These are phyloP conservation scores for Apophysomyces ossiformis DNA, from an alignment of 371 early-diverging fungal genomes.

Conservation along the genomic window DNA sequence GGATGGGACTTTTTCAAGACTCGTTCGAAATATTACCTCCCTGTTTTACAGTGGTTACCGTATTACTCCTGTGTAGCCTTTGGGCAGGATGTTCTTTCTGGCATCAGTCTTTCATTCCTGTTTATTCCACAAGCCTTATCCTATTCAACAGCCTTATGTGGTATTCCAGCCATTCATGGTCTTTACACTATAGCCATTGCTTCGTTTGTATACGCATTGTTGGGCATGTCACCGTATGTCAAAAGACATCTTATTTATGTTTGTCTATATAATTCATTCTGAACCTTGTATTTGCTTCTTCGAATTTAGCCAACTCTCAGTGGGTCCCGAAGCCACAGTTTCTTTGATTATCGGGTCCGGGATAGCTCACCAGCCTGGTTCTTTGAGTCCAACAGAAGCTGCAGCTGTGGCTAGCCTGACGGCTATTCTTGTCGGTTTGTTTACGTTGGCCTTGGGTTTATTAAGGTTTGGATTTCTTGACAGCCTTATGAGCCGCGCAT, in stretches of 20 bases:
- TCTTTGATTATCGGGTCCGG: conserved; percentile 83
- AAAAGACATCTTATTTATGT: not conserved
- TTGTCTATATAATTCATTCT: not conserved
- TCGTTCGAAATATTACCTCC: conserved; percentile 81
- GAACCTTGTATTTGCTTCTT: not conserved
- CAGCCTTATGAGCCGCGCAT: conserved; percentile 85
- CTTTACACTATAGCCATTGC: conserved; percentile 80
- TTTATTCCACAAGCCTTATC: conserved; percentile 86
- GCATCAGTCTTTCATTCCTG: conserved; percentile 80
- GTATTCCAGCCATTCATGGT: conserved; percentile 80
- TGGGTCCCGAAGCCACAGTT: conserved; percentile 89
- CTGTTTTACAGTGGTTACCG: conserved; percentile 85
- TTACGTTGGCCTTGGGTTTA: conserved; percentile 86
- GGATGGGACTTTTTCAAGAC: conserved; percentile 32
- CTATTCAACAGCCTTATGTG: conserved; percentile 55
- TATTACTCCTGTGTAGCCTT: conserved; percentile 54
- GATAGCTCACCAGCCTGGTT: conserved; percentile 39
- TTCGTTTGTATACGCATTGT: conserved; percentile 74
- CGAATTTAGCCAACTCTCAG: conserved; percentile 69
- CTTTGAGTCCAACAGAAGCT: conserved; percentile 13
- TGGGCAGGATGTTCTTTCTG: conserved; percentile 72
- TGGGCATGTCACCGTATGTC: conserved; percentile 80
- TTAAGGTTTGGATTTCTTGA: conserved; percentile 92
- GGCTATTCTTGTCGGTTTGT: conserved; percentile 79
- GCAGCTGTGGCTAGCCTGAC: conserved; percentile 64